Evolutionary conservation across 768 basidiomycete species (phyloP).

Genomic region (Xerocomellus amylosporus): DNA sequence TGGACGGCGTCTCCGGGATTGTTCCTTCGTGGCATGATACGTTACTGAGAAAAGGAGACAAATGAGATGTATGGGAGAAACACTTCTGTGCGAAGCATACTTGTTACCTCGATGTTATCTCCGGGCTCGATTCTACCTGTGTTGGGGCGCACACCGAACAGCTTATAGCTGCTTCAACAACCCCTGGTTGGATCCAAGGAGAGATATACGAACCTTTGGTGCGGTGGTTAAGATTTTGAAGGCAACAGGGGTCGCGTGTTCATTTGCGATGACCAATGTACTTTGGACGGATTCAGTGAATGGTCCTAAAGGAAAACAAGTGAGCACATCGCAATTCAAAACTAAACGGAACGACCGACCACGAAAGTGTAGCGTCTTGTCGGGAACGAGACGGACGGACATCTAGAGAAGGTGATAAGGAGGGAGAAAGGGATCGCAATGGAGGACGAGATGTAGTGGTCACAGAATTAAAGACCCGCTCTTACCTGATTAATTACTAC

Average conservation of each 20-base stretch:
- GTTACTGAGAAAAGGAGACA: constrained; percentile 55
- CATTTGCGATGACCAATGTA: constrained; percentile 75
- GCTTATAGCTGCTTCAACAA: constrained; percentile 37
- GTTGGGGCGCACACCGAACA: constrained; percentile 92
- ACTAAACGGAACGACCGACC: constrained; percentile 48
- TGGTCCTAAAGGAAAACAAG: constrained; percentile 80
- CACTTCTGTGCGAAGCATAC: constrained; percentile 42
- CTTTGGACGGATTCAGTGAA: constrained; percentile 83
- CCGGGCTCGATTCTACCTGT: constrained; percentile 88
- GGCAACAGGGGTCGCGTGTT: constrained; percentile 81
- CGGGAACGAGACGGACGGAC: constrained; percentile 75
- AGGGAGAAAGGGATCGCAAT: background rate
- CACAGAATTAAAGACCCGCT: background rate
- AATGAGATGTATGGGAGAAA: background rate
- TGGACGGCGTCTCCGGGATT: constrained; percentile 97
- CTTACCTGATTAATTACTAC: too few relatives aligned
- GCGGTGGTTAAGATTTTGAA: constrained; percentile 99
- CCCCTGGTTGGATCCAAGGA: background rate
- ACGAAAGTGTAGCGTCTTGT: constrained; percentile 69
- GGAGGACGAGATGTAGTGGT: too few relatives aligned
- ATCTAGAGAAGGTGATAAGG: constrained; percentile 42
- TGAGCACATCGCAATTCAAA: constrained; percentile 1
- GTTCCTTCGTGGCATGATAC: constrained; percentile 88
- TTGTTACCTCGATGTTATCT: constrained; percentile 83
- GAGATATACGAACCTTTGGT: constrained; percentile 62